Evolutionary conservation across 2,329 filamentous ascomycete species (phyloP).

Genomic region (Ophiostoma piceae): DNA sequence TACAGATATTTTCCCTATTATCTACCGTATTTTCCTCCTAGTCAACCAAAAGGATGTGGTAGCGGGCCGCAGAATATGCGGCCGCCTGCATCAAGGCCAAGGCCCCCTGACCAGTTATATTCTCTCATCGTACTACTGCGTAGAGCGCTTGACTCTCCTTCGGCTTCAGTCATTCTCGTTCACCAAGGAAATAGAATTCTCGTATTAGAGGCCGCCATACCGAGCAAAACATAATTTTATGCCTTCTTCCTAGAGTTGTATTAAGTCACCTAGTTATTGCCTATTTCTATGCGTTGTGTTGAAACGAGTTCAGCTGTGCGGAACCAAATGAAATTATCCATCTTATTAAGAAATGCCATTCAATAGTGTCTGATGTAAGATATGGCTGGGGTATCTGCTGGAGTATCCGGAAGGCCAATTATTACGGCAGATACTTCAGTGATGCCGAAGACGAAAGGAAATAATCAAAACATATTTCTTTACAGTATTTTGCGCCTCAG

Average conservation of each 20-base stretch:
- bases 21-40: not conserved
- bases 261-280: not conserved
- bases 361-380: not conserved
- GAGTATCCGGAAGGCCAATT: not conserved
- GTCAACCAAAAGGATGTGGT: not conserved
- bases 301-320: not conserved
- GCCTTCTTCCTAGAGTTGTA: not conserved
- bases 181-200: not conserved
- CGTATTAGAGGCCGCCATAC: not conserved
- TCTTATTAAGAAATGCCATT: not conserved
- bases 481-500: not conserved
- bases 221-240: not conserved
- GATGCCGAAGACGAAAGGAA: not conserved
- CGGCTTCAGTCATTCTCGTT: not conserved
- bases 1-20: too few species aligned
- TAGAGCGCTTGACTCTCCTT: not conserved
- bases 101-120: slow-evolving; percentile 20
- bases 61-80: slow-evolving; percentile 27
- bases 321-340: not conserved
- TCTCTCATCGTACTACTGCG: not conserved
- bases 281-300: not conserved
- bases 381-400: not conserved
- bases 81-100: slow-evolving; percentile 24
- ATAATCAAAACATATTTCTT: not conserved
- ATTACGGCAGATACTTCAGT: not conserved